Base-by-base conservation (phyloP, 257 asterid genomes). In the Ophiorrhiza pumila region DNA sequence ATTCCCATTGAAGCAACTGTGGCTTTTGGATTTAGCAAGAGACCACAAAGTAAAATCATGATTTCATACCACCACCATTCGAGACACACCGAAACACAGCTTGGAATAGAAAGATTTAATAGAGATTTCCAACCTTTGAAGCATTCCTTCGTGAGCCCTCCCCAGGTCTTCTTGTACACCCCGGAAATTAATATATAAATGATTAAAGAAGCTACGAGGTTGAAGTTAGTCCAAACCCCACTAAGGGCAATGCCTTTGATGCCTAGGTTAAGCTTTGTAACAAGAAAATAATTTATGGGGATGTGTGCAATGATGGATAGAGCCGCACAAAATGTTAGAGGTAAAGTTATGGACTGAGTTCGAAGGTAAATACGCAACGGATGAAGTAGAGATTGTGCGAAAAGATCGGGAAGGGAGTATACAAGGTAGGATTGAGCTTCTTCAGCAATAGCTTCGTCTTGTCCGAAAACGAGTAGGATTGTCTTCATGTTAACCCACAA, bases 61-160 rank as follows among this genome's bases (percentile, higher is more conserved):
- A 91, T 85, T 69, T 91, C 97, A 43, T 91, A 91, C 97, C 97
- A 91, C 97, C 97, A 91, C 97, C 97, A 91, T 53, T 91, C 97
- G 0, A 91, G 81, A 37, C 97, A 91, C 0, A 91, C 96, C 0
- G 96, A 89, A 74, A 91, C 71, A 85, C 97, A 91, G 85, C 95
- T 91, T 0, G 96, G 96, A 17, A 91, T 76, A 14, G 96, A 94
- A 11, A 91, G 73, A 66, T 80, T 64, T 17, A 89, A 31, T 17
- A 91, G 80, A 0, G 86, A 52, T 75, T 84, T 86, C 93, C 95
- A 91, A 1, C 86, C 96, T 58, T 59, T 85, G 1, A 89, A 53
- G 74, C 93, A 88, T 41, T 91, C 91, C 17, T 31, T 34, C 0
- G 90, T 81, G 0, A 88, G 20, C 3, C 87, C 83, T 37, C 67